phyloP scores from a whole-genome alignment of 169 alveolate species.

The Plasmodium fragile region DNA sequence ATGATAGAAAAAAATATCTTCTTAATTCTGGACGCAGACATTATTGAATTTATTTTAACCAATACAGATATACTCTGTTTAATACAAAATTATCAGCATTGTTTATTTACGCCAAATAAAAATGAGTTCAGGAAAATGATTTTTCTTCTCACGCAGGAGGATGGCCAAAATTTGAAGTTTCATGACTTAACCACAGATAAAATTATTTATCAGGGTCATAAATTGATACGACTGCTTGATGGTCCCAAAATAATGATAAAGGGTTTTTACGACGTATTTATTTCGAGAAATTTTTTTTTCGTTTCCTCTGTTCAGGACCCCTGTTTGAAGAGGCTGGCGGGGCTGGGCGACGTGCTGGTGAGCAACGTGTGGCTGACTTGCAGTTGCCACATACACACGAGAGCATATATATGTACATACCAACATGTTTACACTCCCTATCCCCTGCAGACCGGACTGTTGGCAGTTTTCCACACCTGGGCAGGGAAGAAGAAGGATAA shows the following conservation, averaged over 20 bases:
- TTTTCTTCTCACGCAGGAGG: conserved; percentile 3
- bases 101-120: conserved; percentile 54
- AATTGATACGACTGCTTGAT: background rate
- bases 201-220: conserved; percentile 17
- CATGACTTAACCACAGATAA: background rate
- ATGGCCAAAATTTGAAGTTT: background rate
- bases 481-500: conserved; percentile 86
- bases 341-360: conserved; percentile 56
- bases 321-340: conserved; percentile 34
- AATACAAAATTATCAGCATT: conserved; percentile 35
- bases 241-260: conserved; percentile 56
- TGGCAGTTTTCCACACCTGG: conserved; percentile 81
- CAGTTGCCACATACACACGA: background rate
- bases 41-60: conserved; percentile 31
- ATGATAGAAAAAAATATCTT: conserved; percentile 41
- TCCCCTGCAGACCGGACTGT: conserved; percentile 86
- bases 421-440: background rate
- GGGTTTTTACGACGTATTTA: conserved; percentile 40
- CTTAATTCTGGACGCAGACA: conserved; percentile 59
- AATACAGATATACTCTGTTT: background rate
- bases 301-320: conserved; percentile 22
- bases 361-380: background rate
- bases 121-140: conserved; percentile 58
- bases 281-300: conserved; percentile 31
- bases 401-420: background rate